Conservation (phyloP, 1,284 basidiomycete genomes). For the Ustilago bromivora region DNA sequence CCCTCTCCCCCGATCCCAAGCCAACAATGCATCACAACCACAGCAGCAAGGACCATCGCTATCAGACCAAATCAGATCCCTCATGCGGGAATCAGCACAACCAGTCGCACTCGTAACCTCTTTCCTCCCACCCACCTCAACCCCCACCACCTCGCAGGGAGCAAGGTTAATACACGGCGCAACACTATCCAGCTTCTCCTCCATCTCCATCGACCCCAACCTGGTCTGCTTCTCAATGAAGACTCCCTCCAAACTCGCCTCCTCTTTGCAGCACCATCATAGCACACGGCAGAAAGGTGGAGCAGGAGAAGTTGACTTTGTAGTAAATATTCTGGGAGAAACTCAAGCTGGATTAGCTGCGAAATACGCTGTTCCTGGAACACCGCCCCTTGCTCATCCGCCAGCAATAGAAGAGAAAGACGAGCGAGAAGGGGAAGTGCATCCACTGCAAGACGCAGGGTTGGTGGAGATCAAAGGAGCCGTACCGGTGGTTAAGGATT, state of each 20-base stretch:
- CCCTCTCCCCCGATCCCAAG: not conserved
- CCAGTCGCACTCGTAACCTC: slow-evolving; percentile 42
- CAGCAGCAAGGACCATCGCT: not conserved
- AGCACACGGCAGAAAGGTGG: not conserved
- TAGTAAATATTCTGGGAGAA: slow-evolving; percentile 16
- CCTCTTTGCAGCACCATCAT: slow-evolving; percentile 17
- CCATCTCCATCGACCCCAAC: slow-evolving; percentile 36
- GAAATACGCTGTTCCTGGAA: slow-evolving; percentile 32
- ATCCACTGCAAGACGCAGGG: slow-evolving; percentile 26
- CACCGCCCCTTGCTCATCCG: slow-evolving; percentile 10
- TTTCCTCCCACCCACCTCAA: slow-evolving; percentile 20
- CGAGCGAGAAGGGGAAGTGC: not conserved
- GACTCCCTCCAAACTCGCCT: slow-evolving; percentile 34
- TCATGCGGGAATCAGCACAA: slow-evolving; percentile 44
- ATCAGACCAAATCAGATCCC: slow-evolving; percentile 26
- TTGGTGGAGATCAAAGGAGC: not conserved
- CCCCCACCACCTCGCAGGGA: no score
- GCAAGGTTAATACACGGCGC: slow-evolving; percentile 33
- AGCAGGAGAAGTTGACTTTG: slow-evolving; percentile 17
- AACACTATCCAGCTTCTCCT: slow-evolving; percentile 43
- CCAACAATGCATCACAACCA: not conserved
- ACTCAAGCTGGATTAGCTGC: slow-evolving; percentile 21
- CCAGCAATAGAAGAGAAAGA: not conserved
- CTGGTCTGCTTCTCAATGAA: slow-evolving; percentile 39
- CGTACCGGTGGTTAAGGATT: slow-evolving; percentile 12